Percentiles rank a stretch among this genome's conserved stretches.
These are phyloP conservation scores for Hura crepitans DNA, from an alignment of 441 rosid species.

Conservation along the genomic window DNA sequence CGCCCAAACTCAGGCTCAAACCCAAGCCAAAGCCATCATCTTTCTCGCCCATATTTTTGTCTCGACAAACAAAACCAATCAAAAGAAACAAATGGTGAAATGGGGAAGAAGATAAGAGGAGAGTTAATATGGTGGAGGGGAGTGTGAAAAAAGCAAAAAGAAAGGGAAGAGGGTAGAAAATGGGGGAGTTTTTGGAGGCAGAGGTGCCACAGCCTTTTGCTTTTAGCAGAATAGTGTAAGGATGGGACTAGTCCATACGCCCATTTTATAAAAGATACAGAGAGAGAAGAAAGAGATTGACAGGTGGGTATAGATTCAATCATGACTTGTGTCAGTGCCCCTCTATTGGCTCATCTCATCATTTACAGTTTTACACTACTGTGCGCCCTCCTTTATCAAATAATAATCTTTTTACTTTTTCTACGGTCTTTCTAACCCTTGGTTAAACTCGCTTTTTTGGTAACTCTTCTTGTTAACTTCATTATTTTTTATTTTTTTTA, in stretches of 20 bases:
- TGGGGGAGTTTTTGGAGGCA: conserved; percentile 23
- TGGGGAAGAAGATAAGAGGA: not conserved
- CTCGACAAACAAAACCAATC: no score
- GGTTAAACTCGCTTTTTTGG: no score
- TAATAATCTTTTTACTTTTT: no score
- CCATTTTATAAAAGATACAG: conserved; percentile 24
- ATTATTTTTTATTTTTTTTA: no score
- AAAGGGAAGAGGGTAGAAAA: no score
- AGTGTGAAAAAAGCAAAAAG: conserved; percentile 11
- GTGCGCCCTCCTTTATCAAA: no score
- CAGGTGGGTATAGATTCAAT: conserved; percentile 47
- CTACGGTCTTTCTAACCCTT: no score
- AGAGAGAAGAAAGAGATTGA: conserved; percentile 35
- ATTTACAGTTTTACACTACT: no score
- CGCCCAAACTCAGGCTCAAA: conserved; percentile 56
- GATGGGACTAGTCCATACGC: conserved; percentile 41
- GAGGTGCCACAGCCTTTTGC: conserved; percentile 40
- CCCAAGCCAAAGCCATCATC: conserved; percentile 57
- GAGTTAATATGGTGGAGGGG: not conserved
- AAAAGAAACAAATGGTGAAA: no score
- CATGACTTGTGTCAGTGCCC: conserved; percentile 49
- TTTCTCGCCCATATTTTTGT: conserved; percentile 42
- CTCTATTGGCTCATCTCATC: conserved; percentile 38
- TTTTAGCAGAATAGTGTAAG: conserved; percentile 29
- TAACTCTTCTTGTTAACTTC: no score